Base-by-base conservation (phyloP, 805 yeast species). In the Hemisphaericaspora nanyangensis region DNA sequence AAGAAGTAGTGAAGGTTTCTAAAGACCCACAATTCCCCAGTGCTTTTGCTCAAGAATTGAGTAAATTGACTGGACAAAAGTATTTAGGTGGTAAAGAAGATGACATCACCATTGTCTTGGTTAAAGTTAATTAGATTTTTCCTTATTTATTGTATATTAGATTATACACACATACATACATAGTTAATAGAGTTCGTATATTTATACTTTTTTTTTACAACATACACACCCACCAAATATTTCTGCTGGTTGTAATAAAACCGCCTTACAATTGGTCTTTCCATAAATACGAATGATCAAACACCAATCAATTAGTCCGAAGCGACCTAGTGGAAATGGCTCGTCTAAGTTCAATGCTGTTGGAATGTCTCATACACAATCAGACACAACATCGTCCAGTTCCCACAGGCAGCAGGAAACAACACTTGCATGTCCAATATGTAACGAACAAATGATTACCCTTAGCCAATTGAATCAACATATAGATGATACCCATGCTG, bases 61-160 rank as follows among this genome's bases (percentile, higher is more conserved):
- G 82, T 8, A 69, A 77, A 48, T 56, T 82, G 36, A 77, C 87
- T 1, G 84, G 84, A 3, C 83, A 80, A 52, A 67, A 71, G 31
- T 85, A 85, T 54, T 69, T 79, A 42, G 98, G 99, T 25, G 99
- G 99, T 11, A 91, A 91, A 64, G 95, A 89, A 33, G 99, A 91
- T 63, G 99, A 91, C 61, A 84, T 93, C 28, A 88, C 98, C 1
- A 77, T 84, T 13, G 83, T 90, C 1, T 72, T 86, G 52, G 80
- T 88, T 31, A 74, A 77, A 52, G 88, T 85, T 24, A 67, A 39
- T 22, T 50, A 45, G 39, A 17, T 7, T 20, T 17, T 22, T 22
- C 6, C 10, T 32, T 15, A 13, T 20, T 6, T 15, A 32, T 32
- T 7, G 28, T 32, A 22, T 6, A 17, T 35, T 29, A 31, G 29